phyloP scores from a whole-genome alignment of 2,329 filamentous ascomycete genomes.

The Coniosporium tulheliwenetii region DNA sequence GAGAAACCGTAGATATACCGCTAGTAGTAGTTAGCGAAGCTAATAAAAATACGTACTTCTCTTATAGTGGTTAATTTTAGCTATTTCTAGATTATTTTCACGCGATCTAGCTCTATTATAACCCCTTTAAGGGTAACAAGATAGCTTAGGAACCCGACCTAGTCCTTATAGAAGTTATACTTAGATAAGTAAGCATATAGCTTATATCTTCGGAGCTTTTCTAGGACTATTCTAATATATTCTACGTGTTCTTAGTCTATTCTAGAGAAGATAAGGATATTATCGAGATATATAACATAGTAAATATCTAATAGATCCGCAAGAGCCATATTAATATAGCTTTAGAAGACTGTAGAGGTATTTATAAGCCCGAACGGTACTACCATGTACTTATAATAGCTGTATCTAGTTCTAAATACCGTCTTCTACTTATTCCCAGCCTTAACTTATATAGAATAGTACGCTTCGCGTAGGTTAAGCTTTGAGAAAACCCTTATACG shows the following conservation, averaged over 20 bases:
- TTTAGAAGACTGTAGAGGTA: conserved; percentile 10
- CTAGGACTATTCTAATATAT: neutral
- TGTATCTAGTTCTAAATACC: conserved; percentile 8
- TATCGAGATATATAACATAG: conserved; percentile 13
- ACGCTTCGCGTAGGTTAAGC: conserved; percentile 11
- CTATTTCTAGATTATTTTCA: too few species aligned
- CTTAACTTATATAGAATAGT: conserved; percentile 11
- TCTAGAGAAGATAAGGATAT: conserved; percentile 16
- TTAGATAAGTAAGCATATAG: neutral
- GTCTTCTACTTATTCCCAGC: conserved; percentile 9
- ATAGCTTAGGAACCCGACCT: neutral
- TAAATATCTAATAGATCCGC: conserved; percentile 3
- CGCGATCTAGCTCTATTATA: neutral
- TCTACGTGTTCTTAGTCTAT: neutral
- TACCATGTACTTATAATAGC: conserved; percentile 11
- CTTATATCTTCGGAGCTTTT: neutral
- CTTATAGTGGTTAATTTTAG: neutral
- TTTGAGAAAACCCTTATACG: conserved; percentile 6
- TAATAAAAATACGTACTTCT: neutral
- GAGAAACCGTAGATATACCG: neutral
- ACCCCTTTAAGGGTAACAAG: neutral
- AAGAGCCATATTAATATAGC: conserved; percentile 11
- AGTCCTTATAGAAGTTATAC: neutral
- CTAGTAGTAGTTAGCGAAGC: conserved; percentile 1
- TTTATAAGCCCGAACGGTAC: conserved; percentile 12